A percentile compares a stretch with the other conserved stretches of the same genome.
Evolutionary conservation across 495 filamentous ascomycete genomes (phyloP).

Genomic region (Hypomontagnella submonticulosa): DNA sequence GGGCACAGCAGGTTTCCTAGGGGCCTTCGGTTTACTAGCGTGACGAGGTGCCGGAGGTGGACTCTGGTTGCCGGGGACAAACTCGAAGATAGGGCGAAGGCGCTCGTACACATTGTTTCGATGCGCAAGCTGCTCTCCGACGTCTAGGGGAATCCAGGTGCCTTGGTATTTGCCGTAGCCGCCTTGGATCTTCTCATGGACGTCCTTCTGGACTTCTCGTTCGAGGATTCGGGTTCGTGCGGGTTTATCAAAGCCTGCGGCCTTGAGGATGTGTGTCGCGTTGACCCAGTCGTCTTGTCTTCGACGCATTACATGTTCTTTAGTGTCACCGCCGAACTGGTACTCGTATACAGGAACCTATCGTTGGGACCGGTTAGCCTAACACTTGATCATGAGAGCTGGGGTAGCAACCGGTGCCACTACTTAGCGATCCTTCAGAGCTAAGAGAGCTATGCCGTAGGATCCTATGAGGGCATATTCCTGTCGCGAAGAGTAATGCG

Average conservation of each 20-base stretch:
- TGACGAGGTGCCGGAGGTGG: slow-evolving; percentile 96
- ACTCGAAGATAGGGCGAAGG: slow-evolving; percentile 89
- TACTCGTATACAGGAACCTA: slow-evolving; percentile 92
- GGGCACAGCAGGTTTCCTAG: slow-evolving; percentile 68
- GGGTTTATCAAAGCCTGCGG: slow-evolving; percentile 76
- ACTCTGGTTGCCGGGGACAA: slow-evolving; percentile 81
- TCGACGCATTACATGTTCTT: slow-evolving; percentile 87
- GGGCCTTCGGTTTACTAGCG: slow-evolving; percentile 77
- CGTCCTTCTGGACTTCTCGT: slow-evolving; percentile 94
- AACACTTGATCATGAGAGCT: slow-evolving; percentile 76
- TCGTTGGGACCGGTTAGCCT: slow-evolving; percentile 58
- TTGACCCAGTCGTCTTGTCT: slow-evolving; percentile 91
- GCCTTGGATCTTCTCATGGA: slow-evolving; percentile 97
- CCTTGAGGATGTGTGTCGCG: slow-evolving; percentile 95
- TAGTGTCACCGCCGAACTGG: slow-evolving; percentile 77
- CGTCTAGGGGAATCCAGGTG: slow-evolving; percentile 93
- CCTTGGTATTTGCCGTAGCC: slow-evolving; percentile 99
- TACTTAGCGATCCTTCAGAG: no score
- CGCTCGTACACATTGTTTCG: slow-evolving; percentile 87
- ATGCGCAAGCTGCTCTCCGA: slow-evolving; percentile 81
- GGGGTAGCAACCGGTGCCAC: background rate
- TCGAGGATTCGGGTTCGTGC: slow-evolving; percentile 93
- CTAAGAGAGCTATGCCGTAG: no score
- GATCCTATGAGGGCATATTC: no score
- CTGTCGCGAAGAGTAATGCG: slow-evolving; percentile 2